Evolutionary conservation across 1,284 basidiomycete genomes (phyloP).

Genomic region (Psilocybe mexicana): DNA sequence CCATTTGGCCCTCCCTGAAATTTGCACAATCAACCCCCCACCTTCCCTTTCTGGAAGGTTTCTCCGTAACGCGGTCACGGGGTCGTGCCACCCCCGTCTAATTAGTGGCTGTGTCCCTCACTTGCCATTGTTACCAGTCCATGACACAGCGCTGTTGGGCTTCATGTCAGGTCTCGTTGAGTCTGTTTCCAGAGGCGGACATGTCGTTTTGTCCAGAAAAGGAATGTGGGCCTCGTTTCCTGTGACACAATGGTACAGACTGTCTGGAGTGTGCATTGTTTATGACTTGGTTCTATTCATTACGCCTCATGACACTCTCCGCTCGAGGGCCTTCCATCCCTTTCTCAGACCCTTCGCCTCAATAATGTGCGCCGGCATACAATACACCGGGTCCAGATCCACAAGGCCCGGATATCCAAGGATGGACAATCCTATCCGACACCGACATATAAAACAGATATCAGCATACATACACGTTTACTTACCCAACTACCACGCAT

Average conservation of each 20-base stretch:
- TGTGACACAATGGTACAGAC: too few species aligned
- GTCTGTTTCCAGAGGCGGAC: too few species aligned
- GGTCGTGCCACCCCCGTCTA: not conserved
- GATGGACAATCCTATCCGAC: slow-evolving; percentile 72
- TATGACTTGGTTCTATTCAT: too few species aligned
- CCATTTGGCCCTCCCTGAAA: not conserved
- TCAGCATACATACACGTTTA: slow-evolving; percentile 1
- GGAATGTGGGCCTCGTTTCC: too few species aligned
- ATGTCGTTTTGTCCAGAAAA: too few species aligned
- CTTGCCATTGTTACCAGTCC: not conserved
- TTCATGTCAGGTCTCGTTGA: too few species aligned
- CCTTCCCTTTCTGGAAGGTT: not conserved
- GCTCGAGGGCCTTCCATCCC: slow-evolving; percentile 62
- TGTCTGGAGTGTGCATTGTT: too few species aligned
- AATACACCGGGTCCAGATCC: slow-evolving; percentile 93
- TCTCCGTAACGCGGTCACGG: not conserved
- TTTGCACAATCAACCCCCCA: not conserved
- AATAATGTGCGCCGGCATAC: slow-evolving; percentile 86
- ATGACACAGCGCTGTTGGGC: too few species aligned
- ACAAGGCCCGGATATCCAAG: slow-evolving; percentile 85
- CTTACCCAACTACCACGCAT: not conserved
- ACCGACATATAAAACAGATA: not conserved
- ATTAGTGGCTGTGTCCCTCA: not conserved
- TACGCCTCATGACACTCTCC: slow-evolving; percentile 19
- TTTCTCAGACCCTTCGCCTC: slow-evolving; percentile 68